These are phyloP conservation scores for Cyclaneusma minus DNA, from an alignment of 2,329 filamentous ascomycete genomes.

Conservation along the genomic window DNA sequence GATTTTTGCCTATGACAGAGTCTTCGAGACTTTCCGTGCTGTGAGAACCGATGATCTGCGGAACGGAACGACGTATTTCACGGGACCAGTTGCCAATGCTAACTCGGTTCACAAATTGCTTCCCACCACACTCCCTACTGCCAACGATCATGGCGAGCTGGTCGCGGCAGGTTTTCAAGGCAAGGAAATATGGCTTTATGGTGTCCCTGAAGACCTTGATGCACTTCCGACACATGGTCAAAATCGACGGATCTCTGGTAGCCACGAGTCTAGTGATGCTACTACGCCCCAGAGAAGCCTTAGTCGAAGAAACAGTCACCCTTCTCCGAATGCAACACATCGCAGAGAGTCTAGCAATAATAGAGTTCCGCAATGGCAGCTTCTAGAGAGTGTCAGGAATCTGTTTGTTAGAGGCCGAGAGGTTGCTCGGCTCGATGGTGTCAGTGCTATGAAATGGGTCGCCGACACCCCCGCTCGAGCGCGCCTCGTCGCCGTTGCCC, in stretches of 20 bases:
- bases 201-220: slow-evolving; percentile 58
- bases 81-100: slow-evolving; percentile 44
- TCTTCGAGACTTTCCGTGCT: slow-evolving; percentile 63
- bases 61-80: slow-evolving; percentile 67
- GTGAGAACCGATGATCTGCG: slow-evolving; percentile 60
- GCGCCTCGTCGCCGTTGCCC: slow-evolving; percentile 54
- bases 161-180: slow-evolving; percentile 60
- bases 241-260: slow-evolving; percentile 13
- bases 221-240: slow-evolving; percentile 30
- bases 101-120: slow-evolving; percentile 39
- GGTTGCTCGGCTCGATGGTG: slow-evolving; percentile 47
- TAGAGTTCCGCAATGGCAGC: slow-evolving; percentile 50
- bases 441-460: slow-evolving; percentile 60
- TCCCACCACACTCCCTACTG: slow-evolving; percentile 54
- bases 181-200: slow-evolving; percentile 65
- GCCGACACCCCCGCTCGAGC: slow-evolving; percentile 35
- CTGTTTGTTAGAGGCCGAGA: slow-evolving; percentile 53
- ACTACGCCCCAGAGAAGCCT: slow-evolving; percentile 11
- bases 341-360: slow-evolving; percentile 8
- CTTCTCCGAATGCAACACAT: slow-evolving; percentile 7
- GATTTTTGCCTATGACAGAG: slow-evolving; percentile 65
- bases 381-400: slow-evolving; percentile 53
- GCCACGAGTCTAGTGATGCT: slow-evolving; percentile 16
- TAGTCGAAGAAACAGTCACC: slow-evolving; percentile 15
- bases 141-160: slow-evolving; percentile 54